Evolutionary conservation across 345 rosid species (phyloP).

Genomic region (Erysimum cheiranthoides): DNA sequence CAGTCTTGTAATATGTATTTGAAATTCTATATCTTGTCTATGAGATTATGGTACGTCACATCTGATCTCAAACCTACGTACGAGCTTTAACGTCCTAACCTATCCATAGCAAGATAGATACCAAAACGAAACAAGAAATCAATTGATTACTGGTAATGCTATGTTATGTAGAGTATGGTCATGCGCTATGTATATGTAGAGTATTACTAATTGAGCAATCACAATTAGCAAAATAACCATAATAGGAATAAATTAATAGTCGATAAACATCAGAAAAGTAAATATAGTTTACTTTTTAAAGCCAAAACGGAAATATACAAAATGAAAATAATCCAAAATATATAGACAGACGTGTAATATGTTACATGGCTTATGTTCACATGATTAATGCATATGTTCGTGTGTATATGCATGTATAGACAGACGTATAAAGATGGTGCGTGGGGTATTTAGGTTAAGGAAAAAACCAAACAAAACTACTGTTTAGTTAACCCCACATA

Average conservation of each 20-base stretch:
- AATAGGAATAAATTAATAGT: neutral
- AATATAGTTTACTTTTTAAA: neutral
- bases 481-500: slow-evolving; percentile 43
- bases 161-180: neutral
- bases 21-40: neutral
- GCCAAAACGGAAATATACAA: neutral
- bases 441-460: slow-evolving; percentile 43
- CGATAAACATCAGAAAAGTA: too few relatives aligned
- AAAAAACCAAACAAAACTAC: slow-evolving; percentile 42
- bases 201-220: neutral
- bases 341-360: slow-evolving; percentile 13
- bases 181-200: neutral
- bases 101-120: slow-evolving; percentile 19
- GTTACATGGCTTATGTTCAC: slow-evolving; percentile 15
- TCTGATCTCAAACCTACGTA: slow-evolving; percentile 35
- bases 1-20: neutral
- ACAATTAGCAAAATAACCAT: neutral
- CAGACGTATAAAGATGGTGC: slow-evolving; percentile 28
- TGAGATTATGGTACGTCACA: slow-evolving; percentile 10
- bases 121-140: slow-evolving; percentile 12
- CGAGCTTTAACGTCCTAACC: slow-evolving; percentile 17
- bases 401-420: slow-evolving; percentile 29
- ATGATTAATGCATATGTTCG: slow-evolving; percentile 15
- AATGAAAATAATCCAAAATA: neutral
- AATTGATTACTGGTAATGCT: slow-evolving; percentile 1